Evolutionary conservation across 129 eudicot species (phyloP), one percentile per base, ranked within the genome.

Genomic region (Dittrichia graveolens): DNA sequence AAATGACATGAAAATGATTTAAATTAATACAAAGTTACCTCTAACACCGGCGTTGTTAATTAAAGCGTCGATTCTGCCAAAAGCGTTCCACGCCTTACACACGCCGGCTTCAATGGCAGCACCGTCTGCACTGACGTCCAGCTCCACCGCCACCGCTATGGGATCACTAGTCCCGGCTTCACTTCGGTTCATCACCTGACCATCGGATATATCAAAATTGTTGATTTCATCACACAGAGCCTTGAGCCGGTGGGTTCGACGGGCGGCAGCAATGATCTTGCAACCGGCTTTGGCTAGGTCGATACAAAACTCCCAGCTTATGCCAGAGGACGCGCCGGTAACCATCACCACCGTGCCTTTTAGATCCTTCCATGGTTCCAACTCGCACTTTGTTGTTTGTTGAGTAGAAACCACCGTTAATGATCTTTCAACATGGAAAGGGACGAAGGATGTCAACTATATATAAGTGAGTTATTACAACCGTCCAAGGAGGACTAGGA

Each of bases 41-140:
- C 52, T 47, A 41, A 75, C 66, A 34, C 80, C 80, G n/a, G 80
- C 74, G 59, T 76, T 75, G 15, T 48, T 67, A 15, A 67, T 67
- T 35, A 67, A 67, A 67, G 31, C 72, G 31, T 67, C 59, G 34
- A 48, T 67, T 7, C 13, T 18, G 1, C 60, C 72, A 67, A 67
- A 67, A 48, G 44, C 57, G 13, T 67, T 18, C 60, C 58, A 48
- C n/a, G 59, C 57, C 37, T 67, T 47, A 1, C 6, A 11, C 8
- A 67, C 34, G 2, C 34, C 48, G 4, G 46, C 45, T 48, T 49
- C 60, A 48, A 67, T 67, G n/a, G 35, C 3, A 1, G 35, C n/a
- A 34, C 72, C 72, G 13, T 67, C 45, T 7, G n/a, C 72, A 8
- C 59, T 67, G 14, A 67, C 72, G n/a, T 48, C 72, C 35, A 67